Base-by-base conservation (phyloP, 2,329 filamentous ascomycete species). In the Ilyonectria robusta region DNA sequence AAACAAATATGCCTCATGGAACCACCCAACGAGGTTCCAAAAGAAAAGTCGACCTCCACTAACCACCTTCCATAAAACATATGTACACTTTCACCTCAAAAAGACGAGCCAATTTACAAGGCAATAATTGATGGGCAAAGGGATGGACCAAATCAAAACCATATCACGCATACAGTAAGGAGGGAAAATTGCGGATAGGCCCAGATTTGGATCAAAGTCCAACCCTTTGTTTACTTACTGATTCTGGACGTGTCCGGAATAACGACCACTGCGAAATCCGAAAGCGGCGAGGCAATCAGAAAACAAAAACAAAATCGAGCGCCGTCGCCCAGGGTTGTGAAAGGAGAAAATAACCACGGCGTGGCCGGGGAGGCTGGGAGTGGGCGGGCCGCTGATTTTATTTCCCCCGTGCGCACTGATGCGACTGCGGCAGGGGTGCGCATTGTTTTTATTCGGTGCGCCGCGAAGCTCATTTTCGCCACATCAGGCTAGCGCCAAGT, bases 401-500 rank as follows among this genome's bases (percentile, higher is more conserved):
- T 76, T 71, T 70, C 74, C 65, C 51, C 68, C 64, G 60, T 40
- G 61, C 23, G 42, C 21, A 67, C 48, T 71, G 69, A 69, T 69
- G 64, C 53, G 51, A 67, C 58, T 35, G 70, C 65, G 64, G 62
- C 67, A 73, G 73, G 69, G 70, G 71, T 67, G 66, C 60, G 55
- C 54, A 66, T 68, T 73, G 73, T 76, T 79, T 77, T 77, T 63
- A 69, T 75, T 71, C 66, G 62, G 62, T 61, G 42, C 54, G 46
- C 29, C 10, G 66, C 50, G 65, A 70, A 65, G 68, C 72, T 72
- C 68, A 76, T 76, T 80, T 80, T 79, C 62, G 75, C 78, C 65
- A 70, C 72, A 75, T 63, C 5, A 67, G 78, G 50, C 66, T 81
- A 81, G 81, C 76, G 76, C 50, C 4, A 55, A 69, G 68, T 75